Conservation (phyloP, 2,329 filamentous ascomycete species). For the Pezizomycotina sp. region DNA sequence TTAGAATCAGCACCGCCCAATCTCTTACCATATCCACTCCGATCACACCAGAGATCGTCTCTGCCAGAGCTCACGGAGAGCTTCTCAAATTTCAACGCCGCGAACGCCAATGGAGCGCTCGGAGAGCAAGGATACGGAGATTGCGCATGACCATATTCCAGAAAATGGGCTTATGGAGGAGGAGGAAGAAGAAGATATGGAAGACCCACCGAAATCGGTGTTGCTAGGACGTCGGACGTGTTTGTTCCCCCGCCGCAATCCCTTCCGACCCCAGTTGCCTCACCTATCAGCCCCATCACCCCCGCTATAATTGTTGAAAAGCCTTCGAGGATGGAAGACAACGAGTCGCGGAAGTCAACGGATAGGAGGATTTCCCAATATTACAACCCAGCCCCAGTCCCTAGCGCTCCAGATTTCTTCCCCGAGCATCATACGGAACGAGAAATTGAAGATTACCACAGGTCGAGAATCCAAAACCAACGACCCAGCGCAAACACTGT, state of each 20-base stretch:
- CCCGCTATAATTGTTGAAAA: conserved; percentile 1
- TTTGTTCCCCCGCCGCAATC: conserved; percentile 12
- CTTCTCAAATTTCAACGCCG: too few relatives aligned
- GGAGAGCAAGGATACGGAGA: conserved; percentile 4
- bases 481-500: too few relatives aligned
- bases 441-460: conserved; percentile 8
- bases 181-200: conserved; percentile 26
- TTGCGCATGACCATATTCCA: conserved; percentile 5
- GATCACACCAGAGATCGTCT: too few relatives aligned
- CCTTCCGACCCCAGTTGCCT: conserved; percentile 10
- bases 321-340: conserved; percentile 6
- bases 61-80: too few relatives aligned
- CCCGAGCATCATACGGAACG: conserved; percentile 11
- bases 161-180: conserved; percentile 8
- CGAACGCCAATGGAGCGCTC: too few relatives aligned
- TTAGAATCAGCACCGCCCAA: too few relatives aligned
- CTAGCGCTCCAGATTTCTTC: conserved; percentile 13
- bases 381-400: conserved; percentile 12
- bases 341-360: conserved; percentile 8
- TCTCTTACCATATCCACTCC: too few relatives aligned
- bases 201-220: conserved; percentile 28
- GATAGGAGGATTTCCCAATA: conserved; percentile 13
- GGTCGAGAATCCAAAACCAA: too few relatives aligned
- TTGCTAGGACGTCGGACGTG: conserved; percentile 31
- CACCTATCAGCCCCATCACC: conserved; percentile 9